These are phyloP conservation scores for Ligustrum vulgare DNA, from an alignment of 257 asterid genomes.

Conservation along the genomic window DNA sequence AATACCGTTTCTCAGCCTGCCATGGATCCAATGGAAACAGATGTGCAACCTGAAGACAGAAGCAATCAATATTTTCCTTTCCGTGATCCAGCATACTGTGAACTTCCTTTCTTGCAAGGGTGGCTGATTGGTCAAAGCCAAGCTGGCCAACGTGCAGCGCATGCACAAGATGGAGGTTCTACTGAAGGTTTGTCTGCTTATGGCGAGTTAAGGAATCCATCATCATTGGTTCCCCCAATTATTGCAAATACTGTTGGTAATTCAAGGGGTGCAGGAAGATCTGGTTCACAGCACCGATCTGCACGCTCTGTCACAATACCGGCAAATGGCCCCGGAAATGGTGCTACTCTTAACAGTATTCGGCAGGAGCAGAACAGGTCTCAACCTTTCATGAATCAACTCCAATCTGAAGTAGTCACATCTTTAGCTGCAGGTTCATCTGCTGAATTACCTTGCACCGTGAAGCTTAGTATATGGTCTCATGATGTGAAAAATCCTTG, in stretches of 20 bases:
- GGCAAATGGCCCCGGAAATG: slow-evolving; percentile 43
- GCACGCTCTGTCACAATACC: slow-evolving; percentile 55
- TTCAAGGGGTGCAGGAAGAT: slow-evolving; percentile 61
- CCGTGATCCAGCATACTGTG: slow-evolving; percentile 89
- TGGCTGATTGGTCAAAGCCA: slow-evolving; percentile 97
- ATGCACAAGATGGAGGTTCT: slow-evolving; percentile 52
- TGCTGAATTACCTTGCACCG: slow-evolving; percentile 95
- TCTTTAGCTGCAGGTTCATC: slow-evolving; percentile 92
- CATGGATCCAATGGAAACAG: slow-evolving; percentile 70
- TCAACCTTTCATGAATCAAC: slow-evolving; percentile 62
- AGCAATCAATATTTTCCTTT: slow-evolving; percentile 71
- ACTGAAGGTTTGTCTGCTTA: slow-evolving; percentile 43
- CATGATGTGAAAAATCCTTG: slow-evolving; percentile 82
- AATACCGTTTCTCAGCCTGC: slow-evolving; percentile 47
- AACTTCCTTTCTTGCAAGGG: slow-evolving; percentile 90
- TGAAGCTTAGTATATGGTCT: slow-evolving; percentile 92
- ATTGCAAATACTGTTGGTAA: slow-evolving; percentile 41
- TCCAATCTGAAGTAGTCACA: slow-evolving; percentile 80
- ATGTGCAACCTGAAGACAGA: slow-evolving; percentile 59
- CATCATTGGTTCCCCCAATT: slow-evolving; percentile 42
- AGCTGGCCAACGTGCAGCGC: slow-evolving; percentile 67
- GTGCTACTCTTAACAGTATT: slow-evolving; percentile 43
- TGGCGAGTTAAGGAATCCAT: slow-evolving; percentile 45
- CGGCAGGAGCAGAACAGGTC: slow-evolving; percentile 50
- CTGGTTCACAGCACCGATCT: slow-evolving; percentile 65